phyloP scores from a whole-genome alignment of 805 yeast genomes.

The Teunomyces funiuensis region DNA sequence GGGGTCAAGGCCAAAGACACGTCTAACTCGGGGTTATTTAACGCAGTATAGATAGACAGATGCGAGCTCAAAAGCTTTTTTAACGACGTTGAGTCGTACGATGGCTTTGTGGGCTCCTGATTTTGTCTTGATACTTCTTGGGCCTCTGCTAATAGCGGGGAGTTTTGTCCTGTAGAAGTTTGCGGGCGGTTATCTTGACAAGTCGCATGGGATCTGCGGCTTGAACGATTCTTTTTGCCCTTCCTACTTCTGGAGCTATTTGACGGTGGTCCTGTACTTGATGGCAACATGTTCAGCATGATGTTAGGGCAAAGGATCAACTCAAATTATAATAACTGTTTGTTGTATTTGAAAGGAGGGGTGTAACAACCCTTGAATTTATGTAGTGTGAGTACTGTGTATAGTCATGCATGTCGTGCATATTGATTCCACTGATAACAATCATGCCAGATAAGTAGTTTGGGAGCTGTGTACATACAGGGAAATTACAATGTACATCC shows the following conservation, averaged over 20 bases:
- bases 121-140: not conserved
- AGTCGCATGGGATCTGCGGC: not conserved
- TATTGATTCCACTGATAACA: conserved; percentile 1
- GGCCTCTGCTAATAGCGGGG: not conserved
- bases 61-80: conserved; percentile 1
- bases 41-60: conserved; percentile 34
- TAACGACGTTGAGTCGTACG: not conserved
- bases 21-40: conserved; percentile 43
- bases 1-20: conserved; percentile 12
- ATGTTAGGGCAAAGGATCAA: not conserved
- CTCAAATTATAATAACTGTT: not conserved
- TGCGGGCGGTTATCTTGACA: not conserved
- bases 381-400: conserved; percentile 2
- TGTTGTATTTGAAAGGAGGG: not conserved
- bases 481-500: not conserved
- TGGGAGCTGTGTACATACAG: not conserved
- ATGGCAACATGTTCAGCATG: not conserved
- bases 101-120: not conserved
- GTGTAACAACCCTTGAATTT: conserved; percentile 1
- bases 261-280: not conserved
- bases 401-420: not conserved
- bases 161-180: not conserved
- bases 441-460: too few relatives aligned
- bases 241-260: not conserved
- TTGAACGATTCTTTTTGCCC: not conserved